Percentiles rank a stretch among this genome's conserved stretches.
These are phyloP conservation scores for Lachnellula willkommii DNA, from an alignment of 2,329 filamentous ascomycete genomes.

Conservation along the genomic window DNA sequence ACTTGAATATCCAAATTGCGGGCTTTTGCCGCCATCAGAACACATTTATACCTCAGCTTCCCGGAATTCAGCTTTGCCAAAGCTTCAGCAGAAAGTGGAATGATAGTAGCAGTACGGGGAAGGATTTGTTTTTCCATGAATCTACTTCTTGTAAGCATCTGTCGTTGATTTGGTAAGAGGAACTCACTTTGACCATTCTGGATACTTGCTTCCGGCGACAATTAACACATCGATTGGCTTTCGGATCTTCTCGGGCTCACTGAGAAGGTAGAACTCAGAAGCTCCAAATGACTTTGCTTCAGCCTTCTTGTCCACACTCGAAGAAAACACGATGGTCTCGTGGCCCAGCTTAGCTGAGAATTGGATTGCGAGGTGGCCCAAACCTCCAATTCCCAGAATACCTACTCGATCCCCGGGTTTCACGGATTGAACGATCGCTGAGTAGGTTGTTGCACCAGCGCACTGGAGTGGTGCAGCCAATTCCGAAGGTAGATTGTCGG, in stretches of 20 bases:
- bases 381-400: slow-evolving; percentile 50
- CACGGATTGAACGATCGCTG: slow-evolving; percentile 23
- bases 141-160: neutral
- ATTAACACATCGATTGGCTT: slow-evolving; percentile 20
- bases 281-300: slow-evolving; percentile 58
- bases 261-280: slow-evolving; percentile 36
- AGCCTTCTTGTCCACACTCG: slow-evolving; percentile 49
- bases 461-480: slow-evolving; percentile 41
- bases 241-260: slow-evolving; percentile 13
- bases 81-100: slow-evolving; percentile 36
- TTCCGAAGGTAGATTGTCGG: slow-evolving; percentile 32
- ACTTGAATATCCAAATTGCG: no score
- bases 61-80: no score
- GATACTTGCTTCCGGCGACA: slow-evolving; percentile 25
- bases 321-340: slow-evolving; percentile 40
- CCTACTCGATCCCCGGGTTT: slow-evolving; percentile 27
- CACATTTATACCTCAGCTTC: no score
- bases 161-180: neutral
- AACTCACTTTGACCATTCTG: slow-evolving; percentile 33
- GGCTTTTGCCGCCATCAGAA: no score
- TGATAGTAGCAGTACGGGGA: slow-evolving; percentile 42
- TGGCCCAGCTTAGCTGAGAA: slow-evolving; percentile 49
- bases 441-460: slow-evolving; percentile 37
- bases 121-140: slow-evolving; percentile 30
- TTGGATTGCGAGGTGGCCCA: slow-evolving; percentile 57